Evolutionary conservation across 805 yeast species (phyloP), one percentile per base, ranked within the genome.

Genomic region (Cephaloascus albidus): DNA sequence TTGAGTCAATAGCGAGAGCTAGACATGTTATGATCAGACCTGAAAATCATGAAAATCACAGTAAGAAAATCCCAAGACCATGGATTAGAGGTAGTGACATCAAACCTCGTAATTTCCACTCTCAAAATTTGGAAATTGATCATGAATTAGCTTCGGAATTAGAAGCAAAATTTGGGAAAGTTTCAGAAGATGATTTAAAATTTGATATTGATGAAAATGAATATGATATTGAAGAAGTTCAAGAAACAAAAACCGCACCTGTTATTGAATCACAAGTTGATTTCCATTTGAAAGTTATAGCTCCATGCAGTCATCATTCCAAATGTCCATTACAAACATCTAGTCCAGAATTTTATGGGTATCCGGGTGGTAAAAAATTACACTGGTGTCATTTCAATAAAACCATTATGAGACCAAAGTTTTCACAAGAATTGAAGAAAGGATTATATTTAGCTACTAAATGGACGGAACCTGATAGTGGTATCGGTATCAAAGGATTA

Each of bases 11-110:
- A 41, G 94, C 96, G 0, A 68, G 96, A 39, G 96, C 97, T 3
- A 70, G 98, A 51, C 96, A 90, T 55, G 61, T 86, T 3, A 76
- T 87, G 74, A 63, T 90, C n/a, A 76, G 97, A 48, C 96, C 97
- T 0, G 95, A 83, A 48, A 72, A 75, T 4, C 68, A 67, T 47
- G 66, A 59, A 4, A 58, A 60, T 10, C 83, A 78, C 46, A 53
- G 60, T 32, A 81, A 81, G 0, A 81, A 81, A 50, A 70, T 78
- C 26, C 88, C 93, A 26, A 65, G 88, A 48, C 83, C 85, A 1
- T 84, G 79, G 58, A 64, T 71, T 32, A 66, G 72, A 28, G 79
- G 80, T 1, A 67, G 76, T 0, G 46, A 62, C 1, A 45, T 53
- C 18, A 68, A 68, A 45, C 72, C 72, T 1, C 70, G 64, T 39